Base-by-base conservation (phyloP, 768 basidiomycete genomes). In the Mrakia blollopis region DNA sequence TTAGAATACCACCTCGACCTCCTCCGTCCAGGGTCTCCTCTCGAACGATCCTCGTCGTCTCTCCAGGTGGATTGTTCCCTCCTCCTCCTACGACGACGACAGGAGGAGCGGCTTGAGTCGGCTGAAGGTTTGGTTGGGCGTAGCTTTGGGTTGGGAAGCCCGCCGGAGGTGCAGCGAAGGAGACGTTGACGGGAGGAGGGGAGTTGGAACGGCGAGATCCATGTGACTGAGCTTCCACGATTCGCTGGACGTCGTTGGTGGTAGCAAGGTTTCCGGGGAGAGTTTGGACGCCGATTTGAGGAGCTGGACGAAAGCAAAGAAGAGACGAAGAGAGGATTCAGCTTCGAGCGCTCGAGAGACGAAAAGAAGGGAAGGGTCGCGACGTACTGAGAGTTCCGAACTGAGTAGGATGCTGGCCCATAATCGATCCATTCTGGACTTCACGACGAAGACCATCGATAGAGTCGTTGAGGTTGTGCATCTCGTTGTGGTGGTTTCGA, bases 401-500 rank as follows among this genome's bases (percentile, higher is more conserved):
- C 25, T 68, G 65, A 23, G 65, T 68, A 2, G 65, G 35, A 1
- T 39, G 65, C 23, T 25, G 25, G 14, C 39, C 35, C 6, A 39
- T 39, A 21, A 41, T 41, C 0, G 65, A 68, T 41, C 65, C 65
- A 13, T 41, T 35, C 18, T 18, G 37, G 9, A 68, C 65, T 16
- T 68, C 65, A 5, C 65, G 65, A 0, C 65, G 65, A 39, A 68
- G 65, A 23, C 37, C 37, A 25, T 68, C 65, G 65, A 68, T 68
- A 13, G 65, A 68, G 39, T 68, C 65, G 65, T 68, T 68, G 65
- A 68, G 65, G 65, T 68, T 68, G 65, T 68, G 65, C 65, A 68
- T 25, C 37, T 68, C 65, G 65, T 37, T 68, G 39, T 30, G 72
- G 8, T 60, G 62, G 18, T 44, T 16, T 14, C 47, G 62, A 9